Percentiles rank a stretch among this genome's conserved stretches.
Conservation (phyloP, 2,329 filamentous ascomycete species). For the Dactylonectria estremocensis region DNA sequence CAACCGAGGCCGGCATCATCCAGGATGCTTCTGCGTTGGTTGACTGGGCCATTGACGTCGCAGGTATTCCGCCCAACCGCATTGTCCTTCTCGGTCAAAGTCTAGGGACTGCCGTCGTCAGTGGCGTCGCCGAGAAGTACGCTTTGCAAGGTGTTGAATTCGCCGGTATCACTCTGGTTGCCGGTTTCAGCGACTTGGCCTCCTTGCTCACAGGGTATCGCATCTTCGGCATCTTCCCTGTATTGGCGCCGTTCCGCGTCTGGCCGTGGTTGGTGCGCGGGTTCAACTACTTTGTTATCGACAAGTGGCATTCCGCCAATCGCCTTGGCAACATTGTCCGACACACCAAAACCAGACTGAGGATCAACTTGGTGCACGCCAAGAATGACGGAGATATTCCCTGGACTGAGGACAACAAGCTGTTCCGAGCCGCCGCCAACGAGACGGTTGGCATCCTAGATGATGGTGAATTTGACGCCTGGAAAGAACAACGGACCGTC, state of each 20-base stretch:
- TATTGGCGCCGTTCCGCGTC: constrained; percentile 80
- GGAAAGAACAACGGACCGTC: constrained; percentile 63
- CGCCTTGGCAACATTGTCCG: constrained; percentile 73
- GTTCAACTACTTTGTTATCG: constrained; percentile 77
- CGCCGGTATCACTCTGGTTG: constrained; percentile 84
- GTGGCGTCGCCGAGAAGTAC: constrained; percentile 81
- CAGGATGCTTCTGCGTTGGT: constrained; percentile 82
- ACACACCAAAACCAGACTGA: constrained; percentile 67
- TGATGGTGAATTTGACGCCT: constrained; percentile 56
- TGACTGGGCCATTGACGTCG: constrained; percentile 78
- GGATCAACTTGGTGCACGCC: constrained; percentile 84
- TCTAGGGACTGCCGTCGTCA: constrained; percentile 87
- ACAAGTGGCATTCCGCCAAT: constrained; percentile 83
- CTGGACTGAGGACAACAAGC: constrained; percentile 76
- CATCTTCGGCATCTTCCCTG: constrained; percentile 82
- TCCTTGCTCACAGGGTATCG: constrained; percentile 83
- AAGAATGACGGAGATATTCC: constrained; percentile 87
- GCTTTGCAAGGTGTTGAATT: constrained; percentile 75
- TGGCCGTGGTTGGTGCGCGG: constrained; percentile 76
- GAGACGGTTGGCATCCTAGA: constrained; percentile 60
- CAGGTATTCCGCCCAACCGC: constrained; percentile 76
- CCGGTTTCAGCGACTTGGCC: constrained; percentile 83
- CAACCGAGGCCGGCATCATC: constrained; percentile 86
- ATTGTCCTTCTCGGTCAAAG: constrained; percentile 91
- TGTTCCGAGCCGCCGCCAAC: constrained; percentile 74